Conservation (phyloP, 2,329 filamentous ascomycete species). For the Hymenoscyphus albidus region DNA sequence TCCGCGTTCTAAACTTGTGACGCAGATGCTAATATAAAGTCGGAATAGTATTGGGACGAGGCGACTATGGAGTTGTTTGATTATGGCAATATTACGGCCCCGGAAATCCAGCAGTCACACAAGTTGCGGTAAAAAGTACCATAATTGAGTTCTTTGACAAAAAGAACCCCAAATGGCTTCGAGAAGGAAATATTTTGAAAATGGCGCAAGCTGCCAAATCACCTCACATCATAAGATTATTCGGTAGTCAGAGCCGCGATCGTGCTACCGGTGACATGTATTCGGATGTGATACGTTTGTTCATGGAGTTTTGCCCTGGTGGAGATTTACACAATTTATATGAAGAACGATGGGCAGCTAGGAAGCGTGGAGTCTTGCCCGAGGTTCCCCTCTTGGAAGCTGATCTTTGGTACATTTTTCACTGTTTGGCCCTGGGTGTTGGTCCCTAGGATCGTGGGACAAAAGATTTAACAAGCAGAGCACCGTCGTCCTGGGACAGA, state of each 20-base stretch:
- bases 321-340: not conserved
- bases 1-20: not conserved
- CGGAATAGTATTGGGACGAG: not conserved
- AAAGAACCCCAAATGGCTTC: not conserved
- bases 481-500: conserved; percentile 4
- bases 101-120: not conserved
- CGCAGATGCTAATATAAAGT: not conserved
- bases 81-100: conserved; percentile 4
- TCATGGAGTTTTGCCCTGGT: conserved; percentile 13
- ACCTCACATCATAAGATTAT: not conserved
- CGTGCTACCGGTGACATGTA: not conserved
- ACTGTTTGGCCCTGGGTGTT: conserved; percentile 4
- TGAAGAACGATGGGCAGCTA: not conserved
- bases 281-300: conserved; percentile 1
- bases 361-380: not conserved
- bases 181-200: not conserved
- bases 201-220: not conserved
- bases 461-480: not conserved
- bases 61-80: conserved; percentile 3
- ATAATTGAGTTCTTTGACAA: not conserved
- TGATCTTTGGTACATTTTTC: conserved; percentile 11
- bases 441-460: conserved; percentile 7
- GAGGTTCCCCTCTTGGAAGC: conserved; percentile 1
- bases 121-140: not conserved
- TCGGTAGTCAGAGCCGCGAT: not conserved